Conservation (phyloP, 2,329 filamentous ascomycete species). For the Hymenoscyphus scutula region DNA sequence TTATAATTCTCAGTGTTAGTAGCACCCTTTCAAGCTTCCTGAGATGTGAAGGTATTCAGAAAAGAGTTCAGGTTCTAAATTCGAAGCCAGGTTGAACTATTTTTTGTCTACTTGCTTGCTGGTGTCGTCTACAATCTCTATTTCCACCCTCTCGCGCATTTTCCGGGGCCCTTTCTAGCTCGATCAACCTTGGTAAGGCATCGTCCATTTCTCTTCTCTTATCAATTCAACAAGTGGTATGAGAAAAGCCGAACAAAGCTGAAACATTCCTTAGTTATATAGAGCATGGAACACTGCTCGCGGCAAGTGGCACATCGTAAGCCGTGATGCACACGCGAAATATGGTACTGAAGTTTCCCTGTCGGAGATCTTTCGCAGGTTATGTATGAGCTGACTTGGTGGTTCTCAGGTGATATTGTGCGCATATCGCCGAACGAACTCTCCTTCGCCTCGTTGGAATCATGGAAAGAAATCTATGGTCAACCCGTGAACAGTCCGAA, state of each 20-base stretch:
- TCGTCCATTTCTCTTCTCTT: not conserved
- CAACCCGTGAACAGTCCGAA: not conserved
- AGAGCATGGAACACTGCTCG: not conserved
- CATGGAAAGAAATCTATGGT: conserved; percentile 29
- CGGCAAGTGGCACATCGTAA: not conserved
- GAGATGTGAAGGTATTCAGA: too few species aligned
- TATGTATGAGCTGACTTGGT: not conserved
- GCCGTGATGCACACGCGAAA: not conserved
- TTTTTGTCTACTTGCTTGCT: not conserved
- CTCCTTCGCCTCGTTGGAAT: not conserved
- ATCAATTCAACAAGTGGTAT: not conserved
- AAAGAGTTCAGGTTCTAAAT: not conserved
- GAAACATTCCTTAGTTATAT: not conserved
- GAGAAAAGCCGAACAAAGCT: not conserved
- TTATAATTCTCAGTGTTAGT: not conserved
- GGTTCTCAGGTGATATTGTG: not conserved
- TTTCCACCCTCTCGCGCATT: conserved; percentile 2
- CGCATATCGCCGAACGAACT: conserved; percentile 1
- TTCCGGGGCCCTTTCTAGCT: not conserved
- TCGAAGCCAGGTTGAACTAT: not conserved
- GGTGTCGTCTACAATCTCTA: conserved; percentile 10
- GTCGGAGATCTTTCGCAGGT: not conserved
- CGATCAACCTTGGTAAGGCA: not conserved
- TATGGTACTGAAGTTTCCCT: not conserved
- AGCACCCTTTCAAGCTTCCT: not conserved